A percentile compares a stretch with the other conserved stretches of the same genome.
Conservation (phyloP, 2,329 filamentous ascomycete species). For the Alternaria tenuissima region DNA sequence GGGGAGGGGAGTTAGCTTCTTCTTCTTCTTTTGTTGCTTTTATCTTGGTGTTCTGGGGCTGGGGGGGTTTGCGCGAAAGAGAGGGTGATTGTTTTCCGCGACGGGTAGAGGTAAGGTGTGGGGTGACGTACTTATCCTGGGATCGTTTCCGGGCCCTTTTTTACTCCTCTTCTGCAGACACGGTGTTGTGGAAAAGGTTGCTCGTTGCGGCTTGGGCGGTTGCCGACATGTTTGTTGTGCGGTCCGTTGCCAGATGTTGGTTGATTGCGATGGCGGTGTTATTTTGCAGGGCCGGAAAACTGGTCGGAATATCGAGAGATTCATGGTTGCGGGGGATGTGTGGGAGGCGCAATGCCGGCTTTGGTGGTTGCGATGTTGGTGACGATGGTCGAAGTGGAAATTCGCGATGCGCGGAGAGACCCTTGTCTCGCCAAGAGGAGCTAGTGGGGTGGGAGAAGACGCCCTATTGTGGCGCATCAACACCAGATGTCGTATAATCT, state of each 20-base stretch:
- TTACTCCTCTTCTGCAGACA: constrained; percentile 38
- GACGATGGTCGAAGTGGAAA: background rate
- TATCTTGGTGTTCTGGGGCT: too few relatives aligned
- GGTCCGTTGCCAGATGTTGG: constrained; percentile 15
- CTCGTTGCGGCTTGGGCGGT: constrained; percentile 8
- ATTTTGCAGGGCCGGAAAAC: constrained; percentile 29
- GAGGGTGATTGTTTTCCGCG: too few relatives aligned
- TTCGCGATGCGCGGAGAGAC: constrained; percentile 5
- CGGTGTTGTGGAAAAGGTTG: constrained; percentile 43
- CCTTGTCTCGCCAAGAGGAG: background rate
- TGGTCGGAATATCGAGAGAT: constrained; percentile 36
- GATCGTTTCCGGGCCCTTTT: constrained; percentile 35
- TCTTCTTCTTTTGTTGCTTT: background rate
- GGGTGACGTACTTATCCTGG: constrained; percentile 43
- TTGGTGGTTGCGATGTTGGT: background rate
- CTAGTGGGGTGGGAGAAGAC: background rate
- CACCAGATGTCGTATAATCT: too few relatives aligned
- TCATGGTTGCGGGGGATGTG: constrained; percentile 31
- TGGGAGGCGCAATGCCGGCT: background rate
- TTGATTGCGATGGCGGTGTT: constrained; percentile 18
- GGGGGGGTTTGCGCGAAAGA: too few relatives aligned
- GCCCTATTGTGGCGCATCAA: too few relatives aligned
- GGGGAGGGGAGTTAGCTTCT: background rate
- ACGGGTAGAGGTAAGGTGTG: too few relatives aligned
- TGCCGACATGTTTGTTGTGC: constrained; percentile 21